These are phyloP conservation scores for Rhododendron mucronatum DNA, from an alignment of 148 eudicot genomes.

Conservation along the genomic window DNA sequence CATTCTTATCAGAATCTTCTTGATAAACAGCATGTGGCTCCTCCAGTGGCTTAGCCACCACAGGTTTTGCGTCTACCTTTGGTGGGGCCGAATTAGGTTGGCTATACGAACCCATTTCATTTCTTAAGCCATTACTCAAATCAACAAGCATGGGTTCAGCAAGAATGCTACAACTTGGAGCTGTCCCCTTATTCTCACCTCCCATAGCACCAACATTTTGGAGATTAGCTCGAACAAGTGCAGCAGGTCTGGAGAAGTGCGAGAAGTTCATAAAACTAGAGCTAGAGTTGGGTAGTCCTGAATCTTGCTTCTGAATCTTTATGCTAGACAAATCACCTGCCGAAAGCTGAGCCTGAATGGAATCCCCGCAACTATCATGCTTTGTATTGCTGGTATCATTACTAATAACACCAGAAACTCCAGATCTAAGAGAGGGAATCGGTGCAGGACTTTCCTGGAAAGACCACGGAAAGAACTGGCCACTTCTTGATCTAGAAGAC, in stretches of 20 bases:
- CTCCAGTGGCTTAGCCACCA: constrained; percentile 27
- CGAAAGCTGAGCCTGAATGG: constrained; percentile 28
- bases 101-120: constrained; percentile 29
- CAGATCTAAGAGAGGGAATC: constrained; percentile 37
- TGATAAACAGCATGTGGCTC: constrained; percentile 17
- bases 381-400: constrained; percentile 21
- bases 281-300: constrained; percentile 32
- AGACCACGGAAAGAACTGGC: constrained; percentile 33
- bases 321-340: constrained; percentile 21
- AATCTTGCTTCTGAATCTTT: constrained; percentile 41
- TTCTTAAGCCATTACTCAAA: constrained; percentile 24
- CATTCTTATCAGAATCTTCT: constrained; percentile 21
- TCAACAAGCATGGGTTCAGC: constrained; percentile 22
- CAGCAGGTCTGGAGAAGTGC: constrained; percentile 54
- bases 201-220: constrained; percentile 15
- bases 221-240: constrained; percentile 37
- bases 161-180: constrained; percentile 26
- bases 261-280: constrained; percentile 59
- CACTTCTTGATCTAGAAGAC: constrained; percentile 24
- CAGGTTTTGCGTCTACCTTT: constrained; percentile 19
- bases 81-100: constrained; percentile 21
- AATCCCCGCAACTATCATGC: constrained; percentile 26
- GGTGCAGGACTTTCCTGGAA: constrained; percentile 26
- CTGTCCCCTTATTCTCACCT: constrained; percentile 25
- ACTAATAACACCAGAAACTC: constrained; percentile 35